These are phyloP conservation scores for Trypanosoma platydactyli DNA, from an alignment of 208 protist genomes.

Conservation along the genomic window DNA sequence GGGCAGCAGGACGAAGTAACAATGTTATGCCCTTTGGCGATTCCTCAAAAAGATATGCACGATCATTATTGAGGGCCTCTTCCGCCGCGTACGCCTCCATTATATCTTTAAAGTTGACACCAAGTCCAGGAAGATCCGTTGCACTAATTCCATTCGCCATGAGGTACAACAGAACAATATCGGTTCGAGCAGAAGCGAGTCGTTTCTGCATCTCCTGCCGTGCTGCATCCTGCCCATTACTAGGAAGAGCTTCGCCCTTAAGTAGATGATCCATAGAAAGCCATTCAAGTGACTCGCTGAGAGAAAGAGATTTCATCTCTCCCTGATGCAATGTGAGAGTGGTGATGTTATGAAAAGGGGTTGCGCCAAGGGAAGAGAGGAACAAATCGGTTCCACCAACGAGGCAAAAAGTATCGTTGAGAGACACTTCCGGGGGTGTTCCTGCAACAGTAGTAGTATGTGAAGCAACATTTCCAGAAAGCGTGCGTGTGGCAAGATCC, in stretches of 20 bases:
- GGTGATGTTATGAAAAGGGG: slow-evolving; percentile 75
- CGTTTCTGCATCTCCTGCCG: slow-evolving; percentile 27
- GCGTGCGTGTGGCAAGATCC: slow-evolving; percentile 62
- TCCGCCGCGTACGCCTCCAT: slow-evolving; percentile 58
- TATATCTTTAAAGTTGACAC: slow-evolving; percentile 51
- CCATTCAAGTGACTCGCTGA: slow-evolving; percentile 68
- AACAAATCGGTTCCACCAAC: slow-evolving; percentile 62
- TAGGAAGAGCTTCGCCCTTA: slow-evolving; percentile 11
- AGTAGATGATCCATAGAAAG: slow-evolving; percentile 56
- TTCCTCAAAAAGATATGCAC: slow-evolving; percentile 26
- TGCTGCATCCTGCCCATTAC: background rate
- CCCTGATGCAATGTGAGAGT: slow-evolving; percentile 50
- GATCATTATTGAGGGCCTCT: slow-evolving; percentile 1
- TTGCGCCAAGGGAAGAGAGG: slow-evolving; percentile 49
- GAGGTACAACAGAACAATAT: slow-evolving; percentile 67
- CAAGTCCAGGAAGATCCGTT: slow-evolving; percentile 43
- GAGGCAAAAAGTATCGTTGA: slow-evolving; percentile 65
- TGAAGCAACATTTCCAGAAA: slow-evolving; percentile 20
- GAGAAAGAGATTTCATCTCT: slow-evolving; percentile 61
- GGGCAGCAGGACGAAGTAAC: slow-evolving; percentile 33
- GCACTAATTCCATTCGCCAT: slow-evolving; percentile 49
- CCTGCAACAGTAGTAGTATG: slow-evolving; percentile 5
- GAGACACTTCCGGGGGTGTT: slow-evolving; percentile 26
- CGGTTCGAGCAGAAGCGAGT: slow-evolving; percentile 52
- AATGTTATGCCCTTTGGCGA: slow-evolving; percentile 22